Percentiles rank a stretch among this genome's conserved stretches.
Conservation (phyloP, 257 asterid species). For the Nicotiana knightiana region DNA sequence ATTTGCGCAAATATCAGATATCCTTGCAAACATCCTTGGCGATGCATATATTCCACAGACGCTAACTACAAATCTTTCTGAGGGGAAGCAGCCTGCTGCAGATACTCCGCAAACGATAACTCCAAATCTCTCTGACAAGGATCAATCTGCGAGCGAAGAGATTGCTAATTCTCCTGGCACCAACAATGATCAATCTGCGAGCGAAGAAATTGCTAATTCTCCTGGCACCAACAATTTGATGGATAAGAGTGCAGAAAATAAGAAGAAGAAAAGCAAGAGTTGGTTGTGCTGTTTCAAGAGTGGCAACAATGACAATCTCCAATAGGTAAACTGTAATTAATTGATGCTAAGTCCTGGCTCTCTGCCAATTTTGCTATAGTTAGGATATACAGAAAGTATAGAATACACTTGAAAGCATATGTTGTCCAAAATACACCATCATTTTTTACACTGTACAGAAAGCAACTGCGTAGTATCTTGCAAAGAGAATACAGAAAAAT, state of each 20-base stretch:
- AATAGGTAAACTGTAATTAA: background rate
- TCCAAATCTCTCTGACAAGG: background rate
- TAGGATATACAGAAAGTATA: background rate
- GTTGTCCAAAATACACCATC: background rate
- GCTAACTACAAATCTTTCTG: background rate
- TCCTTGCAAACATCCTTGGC: slow-evolving; percentile 23
- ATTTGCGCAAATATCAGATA: slow-evolving; percentile 32
- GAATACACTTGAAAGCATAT: background rate
- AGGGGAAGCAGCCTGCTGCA: slow-evolving; percentile 5
- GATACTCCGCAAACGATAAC: slow-evolving; percentile 4
- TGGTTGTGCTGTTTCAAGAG: slow-evolving; percentile 14
- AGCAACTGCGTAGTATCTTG: background rate
- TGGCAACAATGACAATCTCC: slow-evolving; percentile 12
- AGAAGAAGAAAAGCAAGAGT: slow-evolving; percentile 12
- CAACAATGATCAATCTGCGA: background rate
- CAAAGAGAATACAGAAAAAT: background rate
- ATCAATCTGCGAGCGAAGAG: slow-evolving; percentile 5
- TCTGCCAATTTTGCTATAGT: background rate
- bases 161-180: slow-evolving; percentile 22
- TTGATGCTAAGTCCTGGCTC: background rate
- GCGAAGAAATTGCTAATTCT: slow-evolving; percentile 16
- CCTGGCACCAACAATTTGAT: slow-evolving; percentile 22
- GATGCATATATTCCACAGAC: slow-evolving; percentile 8
- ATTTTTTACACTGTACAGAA: background rate
- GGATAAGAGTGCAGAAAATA: slow-evolving; percentile 12